Evolutionary conservation across 2,329 filamentous ascomycete genomes (phyloP).

Genomic region (Madurella fahalii): DNA sequence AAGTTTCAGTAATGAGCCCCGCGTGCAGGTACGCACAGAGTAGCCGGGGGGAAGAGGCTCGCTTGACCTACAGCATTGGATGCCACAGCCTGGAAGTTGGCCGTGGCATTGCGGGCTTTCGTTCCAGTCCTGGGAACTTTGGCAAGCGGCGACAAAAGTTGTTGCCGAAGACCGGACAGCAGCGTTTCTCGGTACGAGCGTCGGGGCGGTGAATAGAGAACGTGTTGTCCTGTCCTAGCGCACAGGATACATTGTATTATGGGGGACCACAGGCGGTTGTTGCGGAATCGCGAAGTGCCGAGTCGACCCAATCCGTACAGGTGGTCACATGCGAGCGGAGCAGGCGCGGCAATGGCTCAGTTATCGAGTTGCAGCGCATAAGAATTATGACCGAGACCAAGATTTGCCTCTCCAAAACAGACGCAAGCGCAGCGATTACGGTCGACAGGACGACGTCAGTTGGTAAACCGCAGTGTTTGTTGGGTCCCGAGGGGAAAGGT

Average conservation of each 20-base stretch:
- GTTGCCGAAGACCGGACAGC: neutral
- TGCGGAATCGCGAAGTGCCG: neutral
- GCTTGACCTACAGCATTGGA: neutral
- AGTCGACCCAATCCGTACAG: no score
- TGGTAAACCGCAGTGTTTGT: no score
- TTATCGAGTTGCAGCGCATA: no score
- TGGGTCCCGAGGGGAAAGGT: no score
- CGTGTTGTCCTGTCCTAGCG: neutral
- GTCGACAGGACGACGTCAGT: no score
- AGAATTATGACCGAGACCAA: no score
- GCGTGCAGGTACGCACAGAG: no score
- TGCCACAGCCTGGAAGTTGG: neutral
- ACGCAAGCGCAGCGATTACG: no score
- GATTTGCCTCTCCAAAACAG: no score
- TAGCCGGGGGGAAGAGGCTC: neutral
- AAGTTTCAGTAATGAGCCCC: neutral
- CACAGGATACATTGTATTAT: constrained; percentile 9
- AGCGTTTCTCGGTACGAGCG: neutral
- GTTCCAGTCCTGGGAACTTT: neutral
- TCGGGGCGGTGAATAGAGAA: neutral
- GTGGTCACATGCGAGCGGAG: no score
- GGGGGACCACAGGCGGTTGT: neutral
- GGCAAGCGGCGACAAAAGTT: neutral
- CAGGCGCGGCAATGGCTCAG: neutral
- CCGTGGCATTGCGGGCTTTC: neutral